Evolutionary conservation across 2,329 filamentous ascomycete genomes (phyloP).

Genomic region (Apiospora arundinis): DNA sequence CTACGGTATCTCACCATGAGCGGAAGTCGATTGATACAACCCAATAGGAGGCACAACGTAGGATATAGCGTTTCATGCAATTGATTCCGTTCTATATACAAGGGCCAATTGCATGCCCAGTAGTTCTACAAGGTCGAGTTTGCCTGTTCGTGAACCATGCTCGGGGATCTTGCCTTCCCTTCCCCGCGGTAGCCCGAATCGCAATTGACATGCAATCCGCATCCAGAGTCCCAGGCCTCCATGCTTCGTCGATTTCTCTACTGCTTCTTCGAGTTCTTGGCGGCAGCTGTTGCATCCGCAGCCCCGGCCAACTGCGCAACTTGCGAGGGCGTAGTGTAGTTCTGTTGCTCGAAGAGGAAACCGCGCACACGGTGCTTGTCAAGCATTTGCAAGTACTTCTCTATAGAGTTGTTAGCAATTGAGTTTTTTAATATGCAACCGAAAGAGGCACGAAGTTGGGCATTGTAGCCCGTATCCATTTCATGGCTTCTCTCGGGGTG

Average conservation of each 20-base stretch:
- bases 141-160: neutral
- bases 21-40: neutral
- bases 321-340: constrained; percentile 60
- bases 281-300: neutral
- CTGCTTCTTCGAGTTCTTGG: constrained; percentile 23
- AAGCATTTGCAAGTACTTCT: constrained; percentile 77
- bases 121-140: constrained; percentile 9
- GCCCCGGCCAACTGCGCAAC: neutral
- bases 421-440: no score
- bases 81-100: constrained; percentile 22
- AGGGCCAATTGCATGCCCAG: constrained; percentile 16
- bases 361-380: constrained; percentile 80
- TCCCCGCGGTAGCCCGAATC: neutral
- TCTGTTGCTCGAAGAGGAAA: constrained; percentile 80
- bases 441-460: neutral
- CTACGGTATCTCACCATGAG: neutral
- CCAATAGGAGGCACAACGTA: neutral
- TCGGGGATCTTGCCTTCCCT: neutral
- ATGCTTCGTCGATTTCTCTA: constrained; percentile 23
- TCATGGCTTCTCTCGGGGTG: neutral
- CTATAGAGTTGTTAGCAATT: constrained; percentile 29
- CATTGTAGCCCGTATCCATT: neutral
- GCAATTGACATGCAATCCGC: constrained; percentile 1
- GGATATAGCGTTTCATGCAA: constrained; percentile 10
- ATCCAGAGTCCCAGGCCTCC: neutral